Evolutionary conservation across 805 yeast genomes (phyloP).

Genomic region (Barnettozyma wickerhamii): DNA sequence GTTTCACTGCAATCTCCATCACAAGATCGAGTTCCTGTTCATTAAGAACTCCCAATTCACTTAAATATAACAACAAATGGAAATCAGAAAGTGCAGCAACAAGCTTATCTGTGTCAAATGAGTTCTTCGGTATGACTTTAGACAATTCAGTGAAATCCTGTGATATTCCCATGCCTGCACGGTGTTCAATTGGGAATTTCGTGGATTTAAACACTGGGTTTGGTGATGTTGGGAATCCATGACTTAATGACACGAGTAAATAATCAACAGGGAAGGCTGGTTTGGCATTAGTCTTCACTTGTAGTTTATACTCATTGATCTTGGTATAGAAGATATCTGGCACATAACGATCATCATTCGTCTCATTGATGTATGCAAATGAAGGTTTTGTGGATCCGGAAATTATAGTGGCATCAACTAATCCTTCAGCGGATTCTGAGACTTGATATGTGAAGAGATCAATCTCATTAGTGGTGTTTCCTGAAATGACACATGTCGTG

Average conservation of each 20-base stretch:
- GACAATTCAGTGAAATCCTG: constrained; percentile 61
- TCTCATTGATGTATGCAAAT: constrained; percentile 72
- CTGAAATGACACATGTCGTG: constrained; percentile 89
- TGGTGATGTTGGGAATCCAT: constrained; percentile 78
- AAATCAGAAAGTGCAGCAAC: constrained; percentile 56
- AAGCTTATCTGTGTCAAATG: constrained; percentile 24
- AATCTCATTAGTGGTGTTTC: constrained; percentile 84
- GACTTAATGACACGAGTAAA: constrained; percentile 79
- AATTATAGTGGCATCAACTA: constrained; percentile 81
- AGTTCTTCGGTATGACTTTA: constrained; percentile 40
- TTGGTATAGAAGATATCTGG: constrained; percentile 89
- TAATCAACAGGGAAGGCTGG: constrained; percentile 95
- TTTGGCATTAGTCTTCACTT: constrained; percentile 83
- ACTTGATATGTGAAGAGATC: constrained; percentile 91
- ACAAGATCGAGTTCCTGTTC: constrained; percentile 49
- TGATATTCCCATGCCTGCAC: constrained; percentile 68
- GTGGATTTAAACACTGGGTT: constrained; percentile 44
- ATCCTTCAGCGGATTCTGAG: constrained; percentile 79
- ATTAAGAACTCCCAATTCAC: constrained; percentile 52
- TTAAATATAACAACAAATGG: constrained; percentile 64
- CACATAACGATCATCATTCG: constrained; percentile 74
- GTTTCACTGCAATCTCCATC: constrained; percentile 40
- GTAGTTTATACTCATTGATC: constrained; percentile 81
- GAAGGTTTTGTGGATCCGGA: constrained; percentile 89
- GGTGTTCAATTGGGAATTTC: constrained; percentile 72